Evolutionary conservation across 495 filamentous ascomycete genomes (phyloP), one percentile per base, ranked within the genome.

Genomic region (Schizothecium vesticola): DNA sequence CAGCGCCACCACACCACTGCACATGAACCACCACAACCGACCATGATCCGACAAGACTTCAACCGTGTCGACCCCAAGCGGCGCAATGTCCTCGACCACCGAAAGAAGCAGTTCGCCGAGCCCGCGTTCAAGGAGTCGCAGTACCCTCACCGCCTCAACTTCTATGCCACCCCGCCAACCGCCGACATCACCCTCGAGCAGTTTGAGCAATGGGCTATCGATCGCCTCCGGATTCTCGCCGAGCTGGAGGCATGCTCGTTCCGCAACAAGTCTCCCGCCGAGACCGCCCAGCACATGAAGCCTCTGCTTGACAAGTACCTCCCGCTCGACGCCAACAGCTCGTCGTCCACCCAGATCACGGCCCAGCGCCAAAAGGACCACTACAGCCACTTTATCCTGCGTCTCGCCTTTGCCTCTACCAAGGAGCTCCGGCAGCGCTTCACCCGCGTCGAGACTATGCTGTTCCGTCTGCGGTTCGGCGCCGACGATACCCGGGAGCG

Each of bases 171-270:
- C 23, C 94, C 96, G 31, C 96, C 96, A 0, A 97, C 93, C 1
- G 90, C 90, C 25, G 96, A 99, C 72, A 93, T 99, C 78, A 97
- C 92, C 3, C 89, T 99, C 59, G 96, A 99, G 77, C 87, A 98
- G 73, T 99, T 99, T 74, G 96, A 99, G 74, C 92, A 97, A 86
- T 99, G 96, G 96, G 96, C 94, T n/a, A 97, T 99, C 72, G 89
- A 96, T 74, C 86, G 96, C 60, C 73, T 99, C 68, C 89, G 90
- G 72, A 94, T 99, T 43, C 89, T 99, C 69, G 92, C 92, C 64
- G 96, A 98, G 79, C 87, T 99, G 43, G 96, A 99, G 84, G 89
- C 94, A 61, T 97, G 94, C 77, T 92, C 92, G 36, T 97, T 97
- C 84, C 91, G 96, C 77, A 97, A 97, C 80, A 91, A 91, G 71